Conservation (phyloP, 768 basidiomycete genomes). For the Cystobasidium tubakii region DNA sequence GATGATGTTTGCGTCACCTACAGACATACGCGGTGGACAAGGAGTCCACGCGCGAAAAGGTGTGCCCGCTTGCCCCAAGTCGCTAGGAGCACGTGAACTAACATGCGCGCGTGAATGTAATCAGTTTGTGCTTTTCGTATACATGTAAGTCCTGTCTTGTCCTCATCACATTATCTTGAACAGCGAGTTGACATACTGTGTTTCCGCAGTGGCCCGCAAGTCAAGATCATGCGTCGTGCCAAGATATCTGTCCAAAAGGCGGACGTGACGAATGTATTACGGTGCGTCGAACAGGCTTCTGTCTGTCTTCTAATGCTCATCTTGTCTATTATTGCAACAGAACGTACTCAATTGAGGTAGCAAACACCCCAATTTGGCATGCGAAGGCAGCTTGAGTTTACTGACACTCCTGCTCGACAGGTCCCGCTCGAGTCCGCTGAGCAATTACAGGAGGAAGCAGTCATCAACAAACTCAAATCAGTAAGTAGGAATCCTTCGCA, state of each 20-base stretch:
- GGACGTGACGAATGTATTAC: conserved; percentile 29
- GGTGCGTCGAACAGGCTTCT: background rate
- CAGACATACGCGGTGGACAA: conserved; percentile 31
- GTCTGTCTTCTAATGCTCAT: background rate
- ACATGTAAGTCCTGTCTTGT: background rate
- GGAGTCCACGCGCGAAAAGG: conserved; percentile 33
- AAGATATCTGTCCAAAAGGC: conserved; percentile 32
- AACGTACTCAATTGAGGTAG: conserved; percentile 26
- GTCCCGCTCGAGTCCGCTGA: conserved; percentile 24
- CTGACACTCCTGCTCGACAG: background rate
- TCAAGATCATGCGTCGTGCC: conserved; percentile 34
- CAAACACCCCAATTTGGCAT: background rate
- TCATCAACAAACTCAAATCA: conserved; percentile 7
- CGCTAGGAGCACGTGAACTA: background rate
- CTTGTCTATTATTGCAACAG: background rate
- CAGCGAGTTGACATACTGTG: too few relatives aligned
- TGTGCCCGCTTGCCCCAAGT: background rate
- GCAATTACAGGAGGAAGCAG: conserved; percentile 20
- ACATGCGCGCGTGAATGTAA: background rate
- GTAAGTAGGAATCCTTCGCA: background rate
- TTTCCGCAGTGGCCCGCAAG: conserved; percentile 33
- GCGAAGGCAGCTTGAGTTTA: background rate
- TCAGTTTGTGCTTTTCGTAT: conserved; percentile 32
- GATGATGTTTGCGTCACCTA: background rate
- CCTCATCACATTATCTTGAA: too few relatives aligned